Evolutionary conservation across 2,329 filamentous ascomycete species (phyloP).

Genomic region (Dichotomopilus funicola): DNA sequence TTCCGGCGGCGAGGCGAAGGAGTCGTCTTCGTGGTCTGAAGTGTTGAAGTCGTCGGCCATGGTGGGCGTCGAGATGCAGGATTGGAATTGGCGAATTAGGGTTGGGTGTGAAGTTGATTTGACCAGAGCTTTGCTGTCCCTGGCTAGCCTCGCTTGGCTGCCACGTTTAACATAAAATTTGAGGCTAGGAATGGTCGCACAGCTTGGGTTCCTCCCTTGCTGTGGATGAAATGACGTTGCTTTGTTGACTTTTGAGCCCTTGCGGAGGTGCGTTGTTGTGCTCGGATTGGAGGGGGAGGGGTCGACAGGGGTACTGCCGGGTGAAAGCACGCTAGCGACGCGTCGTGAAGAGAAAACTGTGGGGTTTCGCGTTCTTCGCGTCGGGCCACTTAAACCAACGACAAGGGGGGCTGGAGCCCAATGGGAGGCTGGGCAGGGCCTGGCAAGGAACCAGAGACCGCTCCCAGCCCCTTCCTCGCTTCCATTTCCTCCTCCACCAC

Average conservation of each 20-base stretch:
- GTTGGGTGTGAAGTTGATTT: too few relatives aligned
- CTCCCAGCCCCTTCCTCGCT: constrained; percentile 21
- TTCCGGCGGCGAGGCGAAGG: constrained; percentile 28
- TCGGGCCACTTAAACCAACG: constrained; percentile 11
- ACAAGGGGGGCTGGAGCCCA: constrained; percentile 14
- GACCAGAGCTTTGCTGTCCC: not conserved
- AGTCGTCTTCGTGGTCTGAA: constrained; percentile 33
- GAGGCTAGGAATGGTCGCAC: not conserved
- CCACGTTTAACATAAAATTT: not conserved
- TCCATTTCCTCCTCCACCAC: constrained; percentile 16
- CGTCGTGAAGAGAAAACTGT: constrained; percentile 13
- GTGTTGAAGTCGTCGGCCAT: constrained; percentile 42
- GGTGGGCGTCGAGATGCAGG: constrained; percentile 7
- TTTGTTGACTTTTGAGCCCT: constrained; percentile 16
- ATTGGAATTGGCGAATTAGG: not conserved
- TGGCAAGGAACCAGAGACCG: constrained; percentile 15
- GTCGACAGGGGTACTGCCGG: constrained; percentile 2
- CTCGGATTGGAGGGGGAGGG: constrained; percentile 18
- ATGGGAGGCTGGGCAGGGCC: constrained; percentile 18
- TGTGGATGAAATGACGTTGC: constrained; percentile 18
- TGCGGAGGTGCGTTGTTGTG: constrained; percentile 15
- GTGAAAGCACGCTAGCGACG: constrained; percentile 3
- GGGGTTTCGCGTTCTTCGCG: constrained; percentile 20
- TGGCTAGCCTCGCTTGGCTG: not conserved
- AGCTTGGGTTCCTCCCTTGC: not conserved